Percentiles rank a stretch among this genome's conserved stretches.
These are phyloP conservation scores for Striga hermonthica DNA, from an alignment of 305 asterid genomes.

Conservation along the genomic window DNA sequence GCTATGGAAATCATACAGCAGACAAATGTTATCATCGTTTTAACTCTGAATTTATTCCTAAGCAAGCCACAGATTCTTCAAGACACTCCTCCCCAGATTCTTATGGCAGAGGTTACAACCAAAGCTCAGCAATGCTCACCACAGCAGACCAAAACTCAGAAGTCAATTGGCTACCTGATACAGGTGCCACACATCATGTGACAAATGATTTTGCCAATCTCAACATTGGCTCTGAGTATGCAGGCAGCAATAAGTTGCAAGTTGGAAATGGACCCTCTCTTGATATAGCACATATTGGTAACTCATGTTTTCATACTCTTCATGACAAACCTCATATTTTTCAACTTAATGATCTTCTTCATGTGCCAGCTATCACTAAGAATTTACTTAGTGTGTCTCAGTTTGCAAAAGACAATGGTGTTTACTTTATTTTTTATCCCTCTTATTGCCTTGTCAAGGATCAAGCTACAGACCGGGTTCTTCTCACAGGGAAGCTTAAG, in stretches of 20 bases:
- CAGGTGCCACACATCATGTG: background rate
- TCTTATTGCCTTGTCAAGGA: too few species aligned
- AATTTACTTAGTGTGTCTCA: too few species aligned
- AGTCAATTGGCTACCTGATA: background rate
- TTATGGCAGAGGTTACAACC: too few species aligned
- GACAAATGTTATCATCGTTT: too few species aligned
- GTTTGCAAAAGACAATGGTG: too few species aligned
- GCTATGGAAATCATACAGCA: too few species aligned
- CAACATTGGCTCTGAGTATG: background rate
- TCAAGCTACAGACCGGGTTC: background rate
- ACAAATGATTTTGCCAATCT: background rate
- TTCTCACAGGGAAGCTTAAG: background rate
- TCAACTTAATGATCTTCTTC: background rate
- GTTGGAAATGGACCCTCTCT: background rate
- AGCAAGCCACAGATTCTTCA: too few species aligned
- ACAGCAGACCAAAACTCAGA: background rate
- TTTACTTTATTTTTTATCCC: too few species aligned
- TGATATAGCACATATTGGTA: background rate
- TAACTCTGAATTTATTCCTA: too few species aligned
- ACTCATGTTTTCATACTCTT: too few species aligned
- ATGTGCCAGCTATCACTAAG: background rate
- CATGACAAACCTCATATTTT: too few species aligned
- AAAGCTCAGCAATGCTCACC: background rate
- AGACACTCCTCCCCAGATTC: too few species aligned
- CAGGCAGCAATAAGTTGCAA: background rate